A percentile compares a stretch with the other conserved stretches of the same genome.
Evolutionary conservation across 163 green algal genomes (phyloP).

Genomic region (Coccomyxa subellipsoidea): DNA sequence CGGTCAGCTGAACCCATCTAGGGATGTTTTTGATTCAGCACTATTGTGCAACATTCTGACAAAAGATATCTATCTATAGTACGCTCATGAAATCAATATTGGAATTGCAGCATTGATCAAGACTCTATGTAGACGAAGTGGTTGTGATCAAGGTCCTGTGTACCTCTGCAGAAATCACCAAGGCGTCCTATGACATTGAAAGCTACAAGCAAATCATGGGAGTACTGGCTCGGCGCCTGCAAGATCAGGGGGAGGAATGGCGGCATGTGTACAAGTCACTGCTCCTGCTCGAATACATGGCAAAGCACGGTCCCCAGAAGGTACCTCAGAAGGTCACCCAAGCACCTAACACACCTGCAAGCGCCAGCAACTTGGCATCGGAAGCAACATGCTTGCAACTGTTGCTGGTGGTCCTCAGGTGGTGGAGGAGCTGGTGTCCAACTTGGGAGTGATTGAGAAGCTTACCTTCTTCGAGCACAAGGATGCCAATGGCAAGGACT

Average conservation of each 20-base stretch:
- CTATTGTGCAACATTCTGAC: too few relatives aligned
- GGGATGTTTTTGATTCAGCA: too few relatives aligned
- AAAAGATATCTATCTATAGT: too few relatives aligned
- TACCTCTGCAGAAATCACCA: slow-evolving; percentile 53
- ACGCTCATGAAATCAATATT: too few relatives aligned
- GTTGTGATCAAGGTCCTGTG: not conserved
- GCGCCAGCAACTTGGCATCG: too few relatives aligned
- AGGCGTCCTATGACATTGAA: slow-evolving; percentile 55
- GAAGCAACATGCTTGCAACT: too few relatives aligned
- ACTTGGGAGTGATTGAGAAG: slow-evolving; percentile 61
- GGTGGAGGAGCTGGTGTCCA: slow-evolving; percentile 60
- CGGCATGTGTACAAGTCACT: slow-evolving; percentile 92
- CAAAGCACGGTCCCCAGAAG: slow-evolving; percentile 80
- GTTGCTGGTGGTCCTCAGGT: slow-evolving; percentile 26
- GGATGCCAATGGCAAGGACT: slow-evolving; percentile 71
- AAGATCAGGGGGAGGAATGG: slow-evolving; percentile 78
- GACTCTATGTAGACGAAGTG: not conserved
- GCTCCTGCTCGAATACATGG: slow-evolving; percentile 87
- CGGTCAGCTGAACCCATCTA: too few relatives aligned
- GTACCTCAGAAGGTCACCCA: not conserved
- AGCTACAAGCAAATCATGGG: slow-evolving; percentile 73
- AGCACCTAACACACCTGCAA: not conserved
- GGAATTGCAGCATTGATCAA: too few relatives aligned
- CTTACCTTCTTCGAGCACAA: slow-evolving; percentile 84
- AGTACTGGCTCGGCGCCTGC: slow-evolving; percentile 57